Conservation (phyloP, 2,329 filamentous ascomycete species). For the Didymella lethalis region DNA sequence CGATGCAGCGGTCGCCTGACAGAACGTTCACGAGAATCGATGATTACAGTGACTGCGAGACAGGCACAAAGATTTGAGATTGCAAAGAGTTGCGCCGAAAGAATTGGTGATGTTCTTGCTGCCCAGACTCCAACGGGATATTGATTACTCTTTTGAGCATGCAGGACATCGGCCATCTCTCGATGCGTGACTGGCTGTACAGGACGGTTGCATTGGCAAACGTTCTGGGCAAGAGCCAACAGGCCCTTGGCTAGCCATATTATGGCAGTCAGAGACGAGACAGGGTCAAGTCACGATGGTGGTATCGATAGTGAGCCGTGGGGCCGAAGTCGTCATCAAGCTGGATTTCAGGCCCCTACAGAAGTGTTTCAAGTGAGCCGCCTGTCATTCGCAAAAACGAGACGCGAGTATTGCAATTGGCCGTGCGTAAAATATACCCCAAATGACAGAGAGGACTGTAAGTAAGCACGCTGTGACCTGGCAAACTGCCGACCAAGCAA, state of each 20-base stretch:
- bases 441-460: constrained; percentile 26
- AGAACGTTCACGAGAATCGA: constrained; percentile 26
- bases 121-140: constrained; percentile 17
- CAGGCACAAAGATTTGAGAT: constrained; percentile 12
- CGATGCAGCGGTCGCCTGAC: not conserved
- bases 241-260: constrained; percentile 23
- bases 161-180: constrained; percentile 32
- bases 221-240: constrained; percentile 1
- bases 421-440: constrained; percentile 22
- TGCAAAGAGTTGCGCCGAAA: constrained; percentile 7
- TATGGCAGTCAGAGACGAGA: constrained; percentile 23
- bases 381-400: constrained; percentile 12
- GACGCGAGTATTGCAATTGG: constrained; percentile 30
- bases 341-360: constrained; percentile 20
- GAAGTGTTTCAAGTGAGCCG: constrained; percentile 30
- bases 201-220: constrained; percentile 8
- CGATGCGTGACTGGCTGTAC: constrained; percentile 25
- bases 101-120: constrained; percentile 8
- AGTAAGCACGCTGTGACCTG: constrained; percentile 42
- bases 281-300: constrained; percentile 16
- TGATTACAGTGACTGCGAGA: constrained; percentile 23
- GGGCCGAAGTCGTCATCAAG: constrained; percentile 27
- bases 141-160: constrained; percentile 22
- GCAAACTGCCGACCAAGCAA: constrained; percentile 43
- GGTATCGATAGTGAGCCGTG: constrained; percentile 15